Base-by-base conservation (phyloP, 352 stramenopile genomes). In the Pythium guiyangense region DNA sequence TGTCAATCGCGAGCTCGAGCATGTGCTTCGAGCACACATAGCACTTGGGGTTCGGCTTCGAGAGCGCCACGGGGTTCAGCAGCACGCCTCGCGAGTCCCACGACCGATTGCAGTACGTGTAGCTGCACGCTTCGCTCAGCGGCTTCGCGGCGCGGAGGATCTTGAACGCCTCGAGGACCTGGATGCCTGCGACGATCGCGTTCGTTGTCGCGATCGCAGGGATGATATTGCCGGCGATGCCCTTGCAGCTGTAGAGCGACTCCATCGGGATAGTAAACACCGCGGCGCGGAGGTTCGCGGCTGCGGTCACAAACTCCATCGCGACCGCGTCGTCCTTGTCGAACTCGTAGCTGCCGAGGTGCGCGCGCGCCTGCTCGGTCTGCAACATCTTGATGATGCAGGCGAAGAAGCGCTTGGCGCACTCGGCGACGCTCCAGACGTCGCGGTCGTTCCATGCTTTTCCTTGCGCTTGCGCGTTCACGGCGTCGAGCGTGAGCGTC, bases 191-290 rank as follows among this genome's bases (percentile, higher is more conserved):
- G 25, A 99, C 96, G 68, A 99, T 99, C 18, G 98, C 98, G 73
- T 99, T 99, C n/a, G 97, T 99, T 15, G 97, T 99, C 12, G 97
- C 97, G 70, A 99, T 99, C 18, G 98, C 97, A 46, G 97, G 97
- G 56, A 99, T 99, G 63, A 99, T 99, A 69, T 99, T 99, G 22
- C 98, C 98, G 5, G 98, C 98, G 62, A 99, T 99, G 27, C 97
- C 97, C 75, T 99, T 99, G 76, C 96, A 93, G 42, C 67, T 86
- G 60, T 92, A 95, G n/a, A 95, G 65, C 18, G 84, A 94, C 58
- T 92, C 83, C 75, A 84, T 89, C 12, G 60, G 10, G 58, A 96
- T 96, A 6, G 70, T 73, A 43, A 96, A 96, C 46, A 96, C 84
- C 1, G 79, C 71, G 6, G 84, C 95, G 11, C 98, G 90, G 31